Evolutionary conservation across 2,329 filamentous ascomycete genomes (phyloP).

Genomic region (Aaosphaeria pasadenensis): DNA sequence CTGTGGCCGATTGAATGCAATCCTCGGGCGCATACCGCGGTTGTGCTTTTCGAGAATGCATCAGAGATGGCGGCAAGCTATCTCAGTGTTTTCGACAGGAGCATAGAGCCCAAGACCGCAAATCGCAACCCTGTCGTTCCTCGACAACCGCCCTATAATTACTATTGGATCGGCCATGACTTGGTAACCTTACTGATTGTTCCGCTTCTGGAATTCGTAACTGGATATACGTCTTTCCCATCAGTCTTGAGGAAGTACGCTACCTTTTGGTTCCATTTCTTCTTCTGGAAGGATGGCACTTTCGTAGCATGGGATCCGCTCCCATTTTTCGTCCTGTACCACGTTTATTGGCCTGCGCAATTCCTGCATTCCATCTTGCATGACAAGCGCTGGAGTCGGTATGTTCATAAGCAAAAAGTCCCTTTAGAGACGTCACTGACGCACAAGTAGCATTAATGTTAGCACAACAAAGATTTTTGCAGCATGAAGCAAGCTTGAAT

Average conservation of each 20-base stretch:
- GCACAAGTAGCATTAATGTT: slow-evolving; percentile 55
- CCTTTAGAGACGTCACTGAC: slow-evolving; percentile 1
- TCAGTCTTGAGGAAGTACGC: slow-evolving; percentile 20
- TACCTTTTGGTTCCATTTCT: slow-evolving; percentile 41
- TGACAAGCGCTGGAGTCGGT: slow-evolving; percentile 55
- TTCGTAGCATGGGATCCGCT: slow-evolving; percentile 49
- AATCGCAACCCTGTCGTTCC: slow-evolving; percentile 8
- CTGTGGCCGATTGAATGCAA: slow-evolving; percentile 71
- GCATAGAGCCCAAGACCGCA: not conserved
- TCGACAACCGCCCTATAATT: slow-evolving; percentile 24
- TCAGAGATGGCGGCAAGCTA: slow-evolving; percentile 27
- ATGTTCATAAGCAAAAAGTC: slow-evolving; percentile 1
- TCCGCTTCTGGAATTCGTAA: slow-evolving; percentile 27
- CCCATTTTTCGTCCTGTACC: slow-evolving; percentile 52
- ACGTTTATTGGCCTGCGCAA: slow-evolving; percentile 52
- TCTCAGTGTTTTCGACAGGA: slow-evolving; percentile 16
- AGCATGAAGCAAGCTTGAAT: not conserved
- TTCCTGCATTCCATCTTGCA: slow-evolving; percentile 48
- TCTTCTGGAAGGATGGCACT: slow-evolving; percentile 51
- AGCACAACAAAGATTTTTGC: slow-evolving; percentile 62
- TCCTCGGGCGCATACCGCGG: slow-evolving; percentile 66
- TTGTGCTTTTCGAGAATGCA: slow-evolving; percentile 55
- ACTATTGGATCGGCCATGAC: slow-evolving; percentile 70
- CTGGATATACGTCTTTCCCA: slow-evolving; percentile 11
- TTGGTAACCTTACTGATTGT: slow-evolving; percentile 50